Base-by-base conservation (phyloP, 148 eudicot species). In the Spergularia bocconei region DNA sequence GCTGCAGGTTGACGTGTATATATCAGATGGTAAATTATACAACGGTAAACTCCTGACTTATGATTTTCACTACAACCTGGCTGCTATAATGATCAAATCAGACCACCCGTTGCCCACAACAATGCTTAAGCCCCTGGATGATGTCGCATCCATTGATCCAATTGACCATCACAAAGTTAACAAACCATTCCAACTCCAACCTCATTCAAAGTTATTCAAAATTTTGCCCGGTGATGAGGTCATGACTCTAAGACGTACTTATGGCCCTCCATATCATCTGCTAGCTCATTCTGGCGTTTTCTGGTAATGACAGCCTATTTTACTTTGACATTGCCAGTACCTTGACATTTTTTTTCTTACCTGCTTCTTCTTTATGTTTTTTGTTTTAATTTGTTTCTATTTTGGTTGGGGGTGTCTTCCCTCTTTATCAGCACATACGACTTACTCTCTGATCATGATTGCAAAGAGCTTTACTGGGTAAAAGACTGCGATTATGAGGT, bases 11-110 rank as follows among this genome's bases (percentile, higher is more conserved):
- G 73, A 69, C 23, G 73, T 69, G 59, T 53, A 17, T 53, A 2
- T 69, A 4, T n/a, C n/a, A 0, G 73, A 53, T 53, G 55, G 44
- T 52, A 69, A 69, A 60, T 21, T 69, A 52, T 69, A 53, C 21
- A 51, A 51, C 44, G 60, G 73, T 0, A 16, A 69, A 25, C 41
- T 69, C 4, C 12, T 69, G 15, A 60, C 41, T 69, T 51, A 60
- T 53, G 73, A 69, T 53, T 69, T 69, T 16, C 73, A 69, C 44
- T 69, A 69, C 73, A 69, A 69, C 59, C 60, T 69, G 5, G 73
- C 73, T 4, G 73, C 60, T 13, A 13, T 69, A 53, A 25, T 4
- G 19, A 53, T 69, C 3, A 14, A 51, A 51, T 50, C 73, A 11
- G 11, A 29, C 7, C 23, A 13, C 60, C 60, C 60, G 10, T 23